phyloP scores from a whole-genome alignment of 2,329 filamentous ascomycete genomes.

The Magnaporthiopsis rhizophila region DNA sequence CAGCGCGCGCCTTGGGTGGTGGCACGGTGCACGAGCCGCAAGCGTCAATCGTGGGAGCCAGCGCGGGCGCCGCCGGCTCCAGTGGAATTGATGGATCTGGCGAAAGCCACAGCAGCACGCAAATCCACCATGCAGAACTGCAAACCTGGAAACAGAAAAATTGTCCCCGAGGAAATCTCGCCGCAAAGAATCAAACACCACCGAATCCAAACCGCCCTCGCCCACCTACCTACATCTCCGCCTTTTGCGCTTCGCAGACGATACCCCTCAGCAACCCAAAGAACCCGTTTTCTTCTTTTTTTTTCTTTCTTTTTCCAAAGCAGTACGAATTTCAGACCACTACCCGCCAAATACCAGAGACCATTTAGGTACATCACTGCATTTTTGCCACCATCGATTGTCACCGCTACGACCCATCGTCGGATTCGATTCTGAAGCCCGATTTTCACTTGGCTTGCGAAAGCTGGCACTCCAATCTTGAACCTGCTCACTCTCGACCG shows the following conservation, averaged over 20 bases:
- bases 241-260: background rate
- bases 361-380: background rate
- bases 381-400: background rate
- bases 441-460: background rate
- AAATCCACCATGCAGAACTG: background rate
- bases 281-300: background rate
- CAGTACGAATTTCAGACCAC: background rate
- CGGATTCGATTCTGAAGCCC: background rate
- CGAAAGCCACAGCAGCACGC: background rate
- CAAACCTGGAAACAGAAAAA: background rate
- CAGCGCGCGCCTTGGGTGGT: background rate
- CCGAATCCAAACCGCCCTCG: background rate
- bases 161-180: background rate
- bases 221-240: no score
- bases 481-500: background rate
- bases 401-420: background rate
- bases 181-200: background rate
- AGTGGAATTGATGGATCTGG: background rate
- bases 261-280: background rate
- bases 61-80: background rate
- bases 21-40: background rate
- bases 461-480: background rate
- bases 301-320: no score
- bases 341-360: background rate
- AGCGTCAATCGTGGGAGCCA: background rate